Evolutionary conservation across 2,329 filamentous ascomycete species (phyloP), one percentile per base, ranked within the genome.

Genomic region (Cordyceps cicadae): DNA sequence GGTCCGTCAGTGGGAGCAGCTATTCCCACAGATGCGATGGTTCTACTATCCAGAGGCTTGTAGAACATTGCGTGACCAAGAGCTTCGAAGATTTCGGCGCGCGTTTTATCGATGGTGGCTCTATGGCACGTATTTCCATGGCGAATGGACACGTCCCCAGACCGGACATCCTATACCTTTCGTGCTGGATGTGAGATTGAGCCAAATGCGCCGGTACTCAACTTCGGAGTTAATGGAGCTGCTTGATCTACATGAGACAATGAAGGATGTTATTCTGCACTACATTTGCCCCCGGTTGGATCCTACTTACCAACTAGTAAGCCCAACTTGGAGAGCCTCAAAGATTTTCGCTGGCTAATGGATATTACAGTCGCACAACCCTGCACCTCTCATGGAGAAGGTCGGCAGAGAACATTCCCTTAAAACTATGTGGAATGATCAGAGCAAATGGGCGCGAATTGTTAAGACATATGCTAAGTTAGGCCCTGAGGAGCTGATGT

Each of bases 81-180:
- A 84, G 65, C 72, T 72, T 32, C 64, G 68, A n/a, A 75, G 80
- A 53, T 73, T 83, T 55, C 76, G 81, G 5, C 74, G 75, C 63
- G 81, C 79, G 0, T 68, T 84, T 34, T 81, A 81, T 55, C 70
- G 74, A 37, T 84, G 81, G 81, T 82, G 81, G 80, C 72, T 81
- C 4, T 84, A 80, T 63, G 74, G 79, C 7, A 74, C 75, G 39
- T 78, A 80, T 62, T 83, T 83, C 62, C 80, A 84, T 52, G 76
- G 76, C 12, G 75, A 76, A 37, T 69, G 71, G 41, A 74, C 71
- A 11, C 69, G 71, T 29, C 75, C 75, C 4, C 70, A 72, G 9
- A 60, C 70, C 46, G 74, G 73, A 2, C 69, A 74, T 50, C 75
- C 75, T 0, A 73, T 75, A 62, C 72, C 74, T 12, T 71, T 68